These are phyloP conservation scores for Malassezia dermatis DNA, from an alignment of 1,284 basidiomycete species.

Conservation along the genomic window DNA sequence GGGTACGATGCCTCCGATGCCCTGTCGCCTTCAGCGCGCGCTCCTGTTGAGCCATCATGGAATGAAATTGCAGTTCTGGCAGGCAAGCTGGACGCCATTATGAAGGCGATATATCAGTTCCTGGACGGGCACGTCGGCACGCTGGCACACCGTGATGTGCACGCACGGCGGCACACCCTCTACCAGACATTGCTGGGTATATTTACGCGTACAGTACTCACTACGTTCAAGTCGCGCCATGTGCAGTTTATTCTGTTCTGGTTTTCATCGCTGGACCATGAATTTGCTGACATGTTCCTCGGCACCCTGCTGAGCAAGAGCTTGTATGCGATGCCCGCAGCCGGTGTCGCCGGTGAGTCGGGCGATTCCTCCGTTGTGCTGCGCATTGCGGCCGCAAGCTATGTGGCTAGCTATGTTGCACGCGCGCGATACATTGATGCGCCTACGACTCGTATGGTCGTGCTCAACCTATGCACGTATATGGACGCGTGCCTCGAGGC, in stretches of 20 bases:
- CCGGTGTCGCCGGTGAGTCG: constrained; percentile 49
- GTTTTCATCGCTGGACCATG: constrained; percentile 76
- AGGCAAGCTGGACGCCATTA: constrained; percentile 77
- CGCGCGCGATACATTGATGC: constrained; percentile 77
- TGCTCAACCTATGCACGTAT: constrained; percentile 73
- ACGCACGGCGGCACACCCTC: constrained; percentile 29
- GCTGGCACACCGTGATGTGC: neutral
- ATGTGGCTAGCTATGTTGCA: constrained; percentile 70
- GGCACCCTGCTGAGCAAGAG: constrained; percentile 83
- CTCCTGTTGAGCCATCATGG: constrained; percentile 23
- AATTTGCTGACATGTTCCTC: constrained; percentile 84
- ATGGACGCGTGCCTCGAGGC: constrained; percentile 57
- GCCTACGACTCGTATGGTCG: constrained; percentile 64
- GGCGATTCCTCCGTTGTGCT: constrained; percentile 32
- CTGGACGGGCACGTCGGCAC: constrained; percentile 53
- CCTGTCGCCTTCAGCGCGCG: constrained; percentile 34
- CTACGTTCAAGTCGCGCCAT: constrained; percentile 91
- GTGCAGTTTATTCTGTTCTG: constrained; percentile 96
- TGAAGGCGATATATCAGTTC: constrained; percentile 73
- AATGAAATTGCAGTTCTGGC: constrained; percentile 66
- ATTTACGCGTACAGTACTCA: constrained; percentile 83
- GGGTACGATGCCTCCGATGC: constrained; percentile 52
- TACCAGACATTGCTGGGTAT: constrained; percentile 82
- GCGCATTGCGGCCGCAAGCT: constrained; percentile 41
- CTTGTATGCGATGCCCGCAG: constrained; percentile 54